Conservation (phyloP, 352 stramenopile species). For the Phytophthora pini region DNA sequence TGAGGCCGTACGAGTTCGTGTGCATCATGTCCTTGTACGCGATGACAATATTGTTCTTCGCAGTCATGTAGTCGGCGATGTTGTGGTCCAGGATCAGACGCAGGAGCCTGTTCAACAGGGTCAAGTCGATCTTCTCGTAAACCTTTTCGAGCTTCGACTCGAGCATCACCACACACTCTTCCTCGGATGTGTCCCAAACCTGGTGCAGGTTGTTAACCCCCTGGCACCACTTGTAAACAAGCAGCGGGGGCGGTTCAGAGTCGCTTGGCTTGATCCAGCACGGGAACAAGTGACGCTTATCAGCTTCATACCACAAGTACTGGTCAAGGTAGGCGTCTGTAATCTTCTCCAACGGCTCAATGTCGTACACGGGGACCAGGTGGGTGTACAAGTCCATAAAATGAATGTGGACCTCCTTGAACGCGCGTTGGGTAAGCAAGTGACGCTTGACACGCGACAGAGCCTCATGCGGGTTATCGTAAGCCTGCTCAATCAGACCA, state of each 20-base stretch:
- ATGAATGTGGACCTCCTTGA: slow-evolving; percentile 99
- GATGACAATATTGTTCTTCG: slow-evolving; percentile 99
- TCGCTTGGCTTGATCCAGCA: slow-evolving; percentile 99
- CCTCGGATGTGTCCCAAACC: slow-evolving; percentile 98
- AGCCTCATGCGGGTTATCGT: slow-evolving; percentile 99
- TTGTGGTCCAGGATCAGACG: slow-evolving; percentile 99
- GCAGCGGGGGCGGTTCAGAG: slow-evolving; percentile 97
- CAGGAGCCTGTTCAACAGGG: slow-evolving; percentile 97
- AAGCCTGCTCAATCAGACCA: slow-evolving; percentile 98
- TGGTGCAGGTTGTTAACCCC: slow-evolving; percentile 99
- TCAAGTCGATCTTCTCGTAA: slow-evolving; percentile 99
- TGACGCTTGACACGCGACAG: slow-evolving; percentile 99
- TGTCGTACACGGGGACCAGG: slow-evolving; percentile 98
- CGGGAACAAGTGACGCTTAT: slow-evolving; percentile 99
- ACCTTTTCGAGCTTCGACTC: slow-evolving; percentile 99
- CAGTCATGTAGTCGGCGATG: slow-evolving; percentile 99
- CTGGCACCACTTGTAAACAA: slow-evolving; percentile 99
- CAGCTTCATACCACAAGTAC: slow-evolving; percentile 99
- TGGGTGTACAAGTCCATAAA: slow-evolving; percentile 99
- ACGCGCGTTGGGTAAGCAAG: slow-evolving; percentile 99
- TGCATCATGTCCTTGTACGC: slow-evolving; percentile 99
- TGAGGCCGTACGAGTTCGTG: slow-evolving; percentile 99
- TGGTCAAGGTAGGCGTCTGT: slow-evolving; percentile 99
- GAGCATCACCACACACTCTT: slow-evolving; percentile 99
- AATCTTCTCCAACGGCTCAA: slow-evolving; percentile 99